Evolutionary conservation across 2,329 filamentous ascomycete species (phyloP).

Genomic region (Fusarium dimerum): DNA sequence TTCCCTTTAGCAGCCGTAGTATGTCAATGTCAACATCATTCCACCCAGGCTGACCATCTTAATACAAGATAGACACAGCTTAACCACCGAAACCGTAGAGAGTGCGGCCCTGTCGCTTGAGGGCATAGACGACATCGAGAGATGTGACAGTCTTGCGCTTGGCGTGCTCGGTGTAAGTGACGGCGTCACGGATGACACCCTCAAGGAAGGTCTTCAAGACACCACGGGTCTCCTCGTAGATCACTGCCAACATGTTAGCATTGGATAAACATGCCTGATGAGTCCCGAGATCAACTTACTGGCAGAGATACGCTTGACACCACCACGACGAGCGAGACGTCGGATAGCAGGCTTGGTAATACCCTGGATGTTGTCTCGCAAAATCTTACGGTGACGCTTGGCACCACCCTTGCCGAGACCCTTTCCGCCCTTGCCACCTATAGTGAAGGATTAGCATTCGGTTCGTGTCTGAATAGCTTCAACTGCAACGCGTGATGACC

Average conservation of each 20-base stretch:
- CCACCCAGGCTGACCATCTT: constrained; percentile 10
- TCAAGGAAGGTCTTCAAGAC: constrained; percentile 79
- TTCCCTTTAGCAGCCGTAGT: constrained; percentile 14
- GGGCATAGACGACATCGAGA: constrained; percentile 66
- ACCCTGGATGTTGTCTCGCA: constrained; percentile 99
- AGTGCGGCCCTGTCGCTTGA: constrained; percentile 72
- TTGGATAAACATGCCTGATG: background rate
- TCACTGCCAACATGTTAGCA: constrained; percentile 49
- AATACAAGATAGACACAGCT: constrained; percentile 28
- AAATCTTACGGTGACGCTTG: constrained; percentile 99
- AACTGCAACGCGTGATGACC: background rate
- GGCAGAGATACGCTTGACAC: constrained; percentile 99
- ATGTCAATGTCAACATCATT: constrained; percentile 19
- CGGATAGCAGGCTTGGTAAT: constrained; percentile 98
- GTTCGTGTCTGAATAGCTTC: background rate
- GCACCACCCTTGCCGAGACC: constrained; percentile 97
- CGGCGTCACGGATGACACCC: constrained; percentile 73
- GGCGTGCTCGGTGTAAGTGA: constrained; percentile 79
- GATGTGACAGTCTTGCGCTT: constrained; percentile 80
- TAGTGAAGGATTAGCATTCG: constrained; percentile 46
- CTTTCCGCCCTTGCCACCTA: constrained; percentile 95
- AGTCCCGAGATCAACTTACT: constrained; percentile 54
- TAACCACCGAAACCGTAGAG: constrained; percentile 92
- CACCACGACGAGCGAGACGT: constrained; percentile 97
- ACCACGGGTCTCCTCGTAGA: constrained; percentile 78